Conservation (phyloP, 495 filamentous ascomycete genomes). For the Neurospora tetrasperma region DNA sequence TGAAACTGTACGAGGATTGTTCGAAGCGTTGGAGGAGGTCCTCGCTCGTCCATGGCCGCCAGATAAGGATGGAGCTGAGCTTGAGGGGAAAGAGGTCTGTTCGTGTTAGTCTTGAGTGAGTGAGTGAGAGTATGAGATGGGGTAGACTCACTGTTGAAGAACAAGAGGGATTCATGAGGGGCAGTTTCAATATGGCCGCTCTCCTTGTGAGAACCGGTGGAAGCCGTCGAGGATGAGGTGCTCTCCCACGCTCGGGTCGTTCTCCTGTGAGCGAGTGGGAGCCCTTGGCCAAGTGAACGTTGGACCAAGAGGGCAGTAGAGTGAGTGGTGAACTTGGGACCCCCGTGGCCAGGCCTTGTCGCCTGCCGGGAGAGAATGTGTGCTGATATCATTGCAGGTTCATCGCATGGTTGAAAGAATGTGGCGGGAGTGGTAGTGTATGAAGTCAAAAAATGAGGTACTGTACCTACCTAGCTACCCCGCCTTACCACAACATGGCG, state of each 20-base stretch:
- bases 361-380: conserved; percentile 8
- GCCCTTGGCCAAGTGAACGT: background rate
- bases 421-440: background rate
- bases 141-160: background rate
- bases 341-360: conserved; percentile 2
- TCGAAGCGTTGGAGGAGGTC: conserved; percentile 56
- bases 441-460: background rate
- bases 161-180: background rate
- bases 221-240: background rate
- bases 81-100: conserved; percentile 60
- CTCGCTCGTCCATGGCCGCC: conserved; percentile 46
- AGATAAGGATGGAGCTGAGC: conserved; percentile 54
- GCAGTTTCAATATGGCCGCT: background rate
- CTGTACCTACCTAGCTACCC: too few species aligned
- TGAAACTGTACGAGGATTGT: conserved; percentile 42
- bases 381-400: conserved; percentile 18
- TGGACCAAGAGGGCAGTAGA: background rate
- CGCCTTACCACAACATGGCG: background rate
- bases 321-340: background rate
- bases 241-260: background rate
- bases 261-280: background rate
- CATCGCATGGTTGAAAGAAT: background rate
- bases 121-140: background rate
- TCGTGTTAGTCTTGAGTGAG: background rate
- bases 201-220: background rate